A percentile compares a stretch with the other conserved stretches of the same genome.
These are phyloP conservation scores for Mortierella sp. DNA, from an alignment of 371 early-diverging fungal species.

Conservation along the genomic window DNA sequence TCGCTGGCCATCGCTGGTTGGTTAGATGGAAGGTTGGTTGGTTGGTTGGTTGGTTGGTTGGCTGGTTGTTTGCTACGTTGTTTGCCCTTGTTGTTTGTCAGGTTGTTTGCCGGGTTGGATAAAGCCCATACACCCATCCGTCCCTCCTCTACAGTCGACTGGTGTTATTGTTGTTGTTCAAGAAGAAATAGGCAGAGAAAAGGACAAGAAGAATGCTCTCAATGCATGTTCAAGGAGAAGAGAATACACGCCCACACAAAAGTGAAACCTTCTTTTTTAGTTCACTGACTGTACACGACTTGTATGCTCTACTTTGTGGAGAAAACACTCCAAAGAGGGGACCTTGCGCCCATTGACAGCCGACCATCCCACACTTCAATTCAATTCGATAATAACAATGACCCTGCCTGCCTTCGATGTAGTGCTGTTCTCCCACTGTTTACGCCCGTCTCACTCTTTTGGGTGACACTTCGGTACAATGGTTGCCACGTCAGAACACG, in stretches of 20 bases:
- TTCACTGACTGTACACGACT: neutral
- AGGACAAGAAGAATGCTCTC: neutral
- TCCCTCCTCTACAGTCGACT: neutral
- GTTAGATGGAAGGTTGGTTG: neutral
- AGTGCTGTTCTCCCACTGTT: neutral
- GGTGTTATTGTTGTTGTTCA: neutral
- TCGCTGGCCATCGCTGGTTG: conserved; percentile 9
- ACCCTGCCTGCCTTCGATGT: neutral
- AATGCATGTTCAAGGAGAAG: neutral
- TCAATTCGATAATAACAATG: neutral
- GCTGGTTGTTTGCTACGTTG: neutral
- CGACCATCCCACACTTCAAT: neutral
- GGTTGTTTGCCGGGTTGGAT: too few species aligned
- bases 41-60: conserved; percentile 3
- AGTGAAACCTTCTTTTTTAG: neutral
- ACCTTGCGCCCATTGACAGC: conserved; percentile 1
- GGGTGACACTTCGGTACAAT: conserved; percentile 1
- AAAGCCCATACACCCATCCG: neutral
- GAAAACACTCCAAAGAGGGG: neutral
- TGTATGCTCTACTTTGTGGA: conserved; percentile 12
- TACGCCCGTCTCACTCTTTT: neutral
- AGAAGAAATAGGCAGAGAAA: neutral
- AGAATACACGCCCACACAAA: neutral
- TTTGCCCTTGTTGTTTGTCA: too few species aligned
- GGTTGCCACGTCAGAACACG: conserved; percentile 38